Evolutionary conservation across 305 asterid species (phyloP).

Genomic region (Petunia hybrid): DNA sequence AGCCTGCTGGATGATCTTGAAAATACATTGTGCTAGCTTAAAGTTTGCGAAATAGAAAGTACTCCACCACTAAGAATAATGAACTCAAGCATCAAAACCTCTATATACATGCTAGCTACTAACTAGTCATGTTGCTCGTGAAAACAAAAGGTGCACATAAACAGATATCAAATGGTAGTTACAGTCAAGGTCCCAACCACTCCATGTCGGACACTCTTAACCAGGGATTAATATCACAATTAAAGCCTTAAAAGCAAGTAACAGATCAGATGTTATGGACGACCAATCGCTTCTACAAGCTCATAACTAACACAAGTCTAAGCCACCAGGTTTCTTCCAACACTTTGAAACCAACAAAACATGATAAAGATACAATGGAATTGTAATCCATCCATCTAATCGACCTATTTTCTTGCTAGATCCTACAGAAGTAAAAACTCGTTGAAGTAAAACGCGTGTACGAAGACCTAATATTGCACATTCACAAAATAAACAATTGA

Average conservation of each 20-base stretch:
- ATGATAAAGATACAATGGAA: background rate
- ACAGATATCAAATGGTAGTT: slow-evolving; percentile 15
- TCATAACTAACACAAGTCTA: background rate
- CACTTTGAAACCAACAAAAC: background rate
- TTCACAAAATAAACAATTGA: too few species aligned
- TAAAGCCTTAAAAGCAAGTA: slow-evolving; percentile 2
- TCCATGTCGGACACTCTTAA: slow-evolving; percentile 11
- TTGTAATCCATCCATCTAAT: background rate
- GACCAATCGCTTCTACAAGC: background rate
- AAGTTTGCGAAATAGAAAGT: background rate
- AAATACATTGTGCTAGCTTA: background rate
- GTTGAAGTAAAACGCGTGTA: background rate
- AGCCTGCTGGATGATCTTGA: background rate
- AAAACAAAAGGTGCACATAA: background rate
- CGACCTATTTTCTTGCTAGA: background rate
- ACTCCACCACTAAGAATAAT: background rate
- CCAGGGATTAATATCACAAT: slow-evolving; percentile 14
- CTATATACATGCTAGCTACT: background rate
- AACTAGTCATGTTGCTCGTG: background rate
- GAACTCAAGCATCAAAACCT: background rate
- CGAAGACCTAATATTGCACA: background rate
- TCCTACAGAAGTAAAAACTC: background rate
- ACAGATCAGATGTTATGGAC: slow-evolving; percentile 7
- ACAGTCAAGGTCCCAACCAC: background rate
- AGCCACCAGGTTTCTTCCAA: background rate